These are phyloP conservation scores for Lactifluus hygrophoroides DNA, from an alignment of 768 basidiomycete species.

Conservation along the genomic window DNA sequence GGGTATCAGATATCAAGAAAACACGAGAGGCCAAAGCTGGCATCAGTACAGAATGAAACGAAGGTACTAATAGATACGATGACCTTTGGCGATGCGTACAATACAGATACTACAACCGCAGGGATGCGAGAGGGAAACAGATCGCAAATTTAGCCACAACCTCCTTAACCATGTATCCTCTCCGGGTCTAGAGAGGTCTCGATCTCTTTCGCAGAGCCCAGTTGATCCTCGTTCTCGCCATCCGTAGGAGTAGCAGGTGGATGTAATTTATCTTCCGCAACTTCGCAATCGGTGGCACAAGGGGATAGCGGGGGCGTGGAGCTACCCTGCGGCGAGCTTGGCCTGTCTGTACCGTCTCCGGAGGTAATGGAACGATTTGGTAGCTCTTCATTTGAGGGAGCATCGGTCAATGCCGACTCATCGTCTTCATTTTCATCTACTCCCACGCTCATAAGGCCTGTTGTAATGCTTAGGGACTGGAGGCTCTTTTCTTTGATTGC, in stretches of 20 bases:
- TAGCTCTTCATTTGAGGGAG: neutral
- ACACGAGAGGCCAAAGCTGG: constrained; percentile 46
- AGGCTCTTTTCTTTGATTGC: constrained; percentile 8
- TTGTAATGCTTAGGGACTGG: constrained; percentile 16
- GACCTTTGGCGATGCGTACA: constrained; percentile 6
- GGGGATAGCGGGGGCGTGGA: constrained; percentile 1
- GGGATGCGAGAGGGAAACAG: neutral
- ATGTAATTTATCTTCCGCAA: neutral
- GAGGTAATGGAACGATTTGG: neutral
- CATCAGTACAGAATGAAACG: constrained; percentile 24
- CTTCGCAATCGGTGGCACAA: neutral
- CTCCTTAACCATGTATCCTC: neutral
- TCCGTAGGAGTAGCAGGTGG: neutral
- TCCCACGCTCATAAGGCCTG: constrained; percentile 32
- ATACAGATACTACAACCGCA: constrained; percentile 1
- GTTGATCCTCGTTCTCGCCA: neutral
- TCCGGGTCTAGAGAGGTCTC: neutral
- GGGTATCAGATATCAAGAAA: constrained; percentile 18
- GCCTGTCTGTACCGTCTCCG: neutral
- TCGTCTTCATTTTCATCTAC: constrained; percentile 32
- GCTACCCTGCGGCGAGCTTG: neutral
- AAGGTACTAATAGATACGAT: neutral
- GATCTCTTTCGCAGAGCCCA: neutral
- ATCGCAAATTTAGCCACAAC: neutral
- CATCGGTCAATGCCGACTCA: constrained; percentile 2